Evolutionary conservation across 331 rosid genomes (phyloP).

Genomic region (Dryas integrifolia): DNA sequence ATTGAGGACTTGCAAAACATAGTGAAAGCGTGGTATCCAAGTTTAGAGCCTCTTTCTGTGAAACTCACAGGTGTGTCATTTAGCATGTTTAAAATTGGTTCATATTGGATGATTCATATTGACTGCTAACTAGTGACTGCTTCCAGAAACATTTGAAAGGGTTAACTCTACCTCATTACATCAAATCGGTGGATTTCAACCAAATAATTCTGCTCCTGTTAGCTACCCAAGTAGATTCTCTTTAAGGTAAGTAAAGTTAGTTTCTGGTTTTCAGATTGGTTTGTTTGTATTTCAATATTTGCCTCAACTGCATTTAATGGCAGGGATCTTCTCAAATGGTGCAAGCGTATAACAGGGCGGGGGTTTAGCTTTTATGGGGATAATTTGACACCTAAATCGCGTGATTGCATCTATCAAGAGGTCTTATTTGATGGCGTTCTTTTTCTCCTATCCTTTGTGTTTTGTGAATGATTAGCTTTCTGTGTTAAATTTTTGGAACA

Average conservation of each 20-base stretch:
- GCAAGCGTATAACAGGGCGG: conserved; percentile 69
- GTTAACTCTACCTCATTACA: conserved; percentile 41
- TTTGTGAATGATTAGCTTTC: not conserved
- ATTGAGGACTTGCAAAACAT: conserved; percentile 59
- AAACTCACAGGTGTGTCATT: conserved; percentile 59
- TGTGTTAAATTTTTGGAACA: not conserved
- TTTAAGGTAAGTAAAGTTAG: conserved; percentile 49
- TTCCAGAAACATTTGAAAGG: conserved; percentile 67
- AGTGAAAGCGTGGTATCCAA: conserved; percentile 54
- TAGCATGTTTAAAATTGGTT: not conserved
- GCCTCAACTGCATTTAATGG: conserved; percentile 30
- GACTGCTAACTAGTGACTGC: conserved; percentile 22
- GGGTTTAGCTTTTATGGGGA: conserved; percentile 49
- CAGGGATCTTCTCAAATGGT: conserved; percentile 97
- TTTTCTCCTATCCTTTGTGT: conserved; percentile 1
- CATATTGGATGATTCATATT: not conserved
- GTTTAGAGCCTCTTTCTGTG: conserved; percentile 46
- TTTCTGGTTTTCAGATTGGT: conserved; percentile 1
- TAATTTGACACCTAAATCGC: conserved; percentile 46
- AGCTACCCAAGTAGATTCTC: conserved; percentile 58
- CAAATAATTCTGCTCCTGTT: conserved; percentile 43
- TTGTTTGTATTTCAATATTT: conserved; percentile 8
- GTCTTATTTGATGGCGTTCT: conserved; percentile 30
- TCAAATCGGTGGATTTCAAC: conserved; percentile 44
- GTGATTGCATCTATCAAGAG: conserved; percentile 66